Percentiles rank a stretch among this genome's conserved stretches.
These are phyloP conservation scores for Fusarium piperis DNA, from an alignment of 2,329 filamentous ascomycete species.

Conservation along the genomic window DNA sequence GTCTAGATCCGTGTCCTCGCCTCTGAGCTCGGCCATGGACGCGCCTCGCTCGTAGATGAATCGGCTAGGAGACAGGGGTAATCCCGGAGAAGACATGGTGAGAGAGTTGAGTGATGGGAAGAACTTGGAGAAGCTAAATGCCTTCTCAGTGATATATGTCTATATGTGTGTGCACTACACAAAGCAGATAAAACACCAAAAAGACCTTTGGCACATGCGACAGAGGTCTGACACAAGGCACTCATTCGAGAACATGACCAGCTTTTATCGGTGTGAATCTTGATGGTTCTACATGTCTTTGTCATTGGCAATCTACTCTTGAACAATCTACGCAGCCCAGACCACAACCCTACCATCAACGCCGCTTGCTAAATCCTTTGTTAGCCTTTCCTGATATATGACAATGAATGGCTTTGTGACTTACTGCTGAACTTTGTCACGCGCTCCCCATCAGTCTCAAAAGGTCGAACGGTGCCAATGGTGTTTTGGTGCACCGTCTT, in stretches of 20 bases:
- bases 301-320: not conserved
- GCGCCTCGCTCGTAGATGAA: slow-evolving; percentile 3
- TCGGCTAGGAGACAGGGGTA: not conserved
- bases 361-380: slow-evolving; percentile 69
- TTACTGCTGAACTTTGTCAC: slow-evolving; percentile 89
- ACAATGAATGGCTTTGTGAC: slow-evolving; percentile 48
- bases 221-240: not conserved
- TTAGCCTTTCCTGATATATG: slow-evolving; percentile 41
- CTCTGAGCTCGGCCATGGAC: not conserved
- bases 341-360: slow-evolving; percentile 86
- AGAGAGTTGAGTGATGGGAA: not conserved
- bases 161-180: not conserved
- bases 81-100: not conserved
- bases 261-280: not conserved
- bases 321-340: slow-evolving; percentile 68
- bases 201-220: not conserved
- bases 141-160: not conserved
- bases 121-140: not conserved
- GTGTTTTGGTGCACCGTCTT: slow-evolving; percentile 98
- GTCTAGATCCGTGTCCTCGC: not conserved
- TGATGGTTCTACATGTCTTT: slow-evolving; percentile 2
- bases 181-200: not conserved
- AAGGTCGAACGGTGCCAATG: slow-evolving; percentile 84
- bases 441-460: slow-evolving; percentile 69
- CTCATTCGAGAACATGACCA: not conserved